Conservation (phyloP, 768 basidiomycete genomes). For the Arthromyces matolae region DNA sequence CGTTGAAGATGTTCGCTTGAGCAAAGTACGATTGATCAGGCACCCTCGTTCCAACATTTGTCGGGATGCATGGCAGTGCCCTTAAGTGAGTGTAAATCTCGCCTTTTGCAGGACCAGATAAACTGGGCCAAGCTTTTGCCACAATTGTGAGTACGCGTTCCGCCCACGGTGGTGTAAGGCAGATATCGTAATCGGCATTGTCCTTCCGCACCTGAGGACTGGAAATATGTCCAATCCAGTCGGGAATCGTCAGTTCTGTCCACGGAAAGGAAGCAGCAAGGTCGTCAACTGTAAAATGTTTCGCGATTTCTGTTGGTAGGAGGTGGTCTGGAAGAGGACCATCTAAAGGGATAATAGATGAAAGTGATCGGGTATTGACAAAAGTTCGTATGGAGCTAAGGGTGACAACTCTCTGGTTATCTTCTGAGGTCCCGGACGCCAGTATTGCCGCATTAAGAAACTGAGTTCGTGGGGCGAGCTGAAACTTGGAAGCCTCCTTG, state of each 20-base stretch:
- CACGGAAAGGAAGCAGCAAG: constrained; percentile 64
- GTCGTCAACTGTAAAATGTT: constrained; percentile 47
- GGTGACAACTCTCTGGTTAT: constrained; percentile 53
- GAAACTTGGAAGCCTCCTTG: constrained; percentile 31
- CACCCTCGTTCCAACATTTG: constrained; percentile 64
- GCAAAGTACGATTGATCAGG: constrained; percentile 81
- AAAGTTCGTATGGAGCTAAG: constrained; percentile 69
- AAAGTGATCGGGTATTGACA: constrained; percentile 58
- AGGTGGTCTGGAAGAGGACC: constrained; percentile 74
- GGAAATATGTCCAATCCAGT: constrained; percentile 73
- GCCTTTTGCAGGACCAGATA: constrained; percentile 45
- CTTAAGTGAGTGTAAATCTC: constrained; percentile 48
- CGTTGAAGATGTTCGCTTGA: constrained; percentile 84
- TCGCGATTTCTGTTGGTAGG: constrained; percentile 64
- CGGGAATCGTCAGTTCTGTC: constrained; percentile 68
- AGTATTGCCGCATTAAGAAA: constrained; percentile 74
- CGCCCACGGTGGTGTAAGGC: constrained; percentile 65
- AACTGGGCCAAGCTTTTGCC: constrained; percentile 67
- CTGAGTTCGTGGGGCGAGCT: constrained; percentile 47
- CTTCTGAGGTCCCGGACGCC: constrained; percentile 30
- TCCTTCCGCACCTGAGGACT: constrained; percentile 38
- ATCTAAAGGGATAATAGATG: constrained; percentile 59
- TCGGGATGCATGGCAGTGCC: constrained; percentile 62
- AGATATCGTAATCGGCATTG: constrained; percentile 57
- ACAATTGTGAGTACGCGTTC: constrained; percentile 72